Evolutionary conservation across 2,329 filamentous ascomycete species (phyloP).

Genomic region (Neonectria faginata): DNA sequence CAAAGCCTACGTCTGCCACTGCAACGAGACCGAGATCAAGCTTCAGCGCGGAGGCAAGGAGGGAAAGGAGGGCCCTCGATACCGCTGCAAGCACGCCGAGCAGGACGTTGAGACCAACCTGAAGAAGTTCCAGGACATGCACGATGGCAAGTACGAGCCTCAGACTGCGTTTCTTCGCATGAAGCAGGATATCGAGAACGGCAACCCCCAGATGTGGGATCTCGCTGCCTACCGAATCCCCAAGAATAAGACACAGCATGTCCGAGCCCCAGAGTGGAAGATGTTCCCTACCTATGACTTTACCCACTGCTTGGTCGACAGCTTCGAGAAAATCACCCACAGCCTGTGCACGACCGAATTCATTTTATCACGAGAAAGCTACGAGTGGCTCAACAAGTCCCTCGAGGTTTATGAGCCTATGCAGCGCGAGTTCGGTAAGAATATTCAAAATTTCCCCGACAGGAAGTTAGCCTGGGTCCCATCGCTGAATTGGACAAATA

Average conservation of each 20-base stretch:
- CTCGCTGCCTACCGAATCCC: conserved; percentile 89
- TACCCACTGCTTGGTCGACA: conserved; percentile 90
- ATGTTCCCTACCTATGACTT: conserved; percentile 98
- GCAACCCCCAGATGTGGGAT: conserved; percentile 98
- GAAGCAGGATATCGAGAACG: conserved; percentile 87
- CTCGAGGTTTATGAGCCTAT: conserved; percentile 90
- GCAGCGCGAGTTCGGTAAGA: conserved; percentile 81
- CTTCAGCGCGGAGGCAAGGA: conserved; percentile 84
- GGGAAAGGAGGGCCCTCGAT: conserved; percentile 73
- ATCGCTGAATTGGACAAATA: too few species aligned
- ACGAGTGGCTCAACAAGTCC: conserved; percentile 88
- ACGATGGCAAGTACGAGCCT: conserved; percentile 89
- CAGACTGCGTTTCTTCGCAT: conserved; percentile 88
- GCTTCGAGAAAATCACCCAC: conserved; percentile 91
- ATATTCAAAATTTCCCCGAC: too few species aligned
- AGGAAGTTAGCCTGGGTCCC: too few species aligned
- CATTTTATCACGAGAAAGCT: conserved; percentile 83
- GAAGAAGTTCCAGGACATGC: conserved; percentile 87
- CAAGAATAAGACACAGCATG: conserved; percentile 75
- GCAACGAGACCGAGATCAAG: conserved; percentile 84
- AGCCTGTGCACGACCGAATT: conserved; percentile 96
- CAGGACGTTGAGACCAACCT: conserved; percentile 81
- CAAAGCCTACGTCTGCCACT: conserved; percentile 88
- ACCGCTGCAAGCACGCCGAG: conserved; percentile 83
- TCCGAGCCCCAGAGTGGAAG: conserved; percentile 87